Evolutionary conservation across 2,329 filamentous ascomycete species (phyloP), one percentile per base, ranked within the genome.

Genomic region (Davidsoniella virescens): DNA sequence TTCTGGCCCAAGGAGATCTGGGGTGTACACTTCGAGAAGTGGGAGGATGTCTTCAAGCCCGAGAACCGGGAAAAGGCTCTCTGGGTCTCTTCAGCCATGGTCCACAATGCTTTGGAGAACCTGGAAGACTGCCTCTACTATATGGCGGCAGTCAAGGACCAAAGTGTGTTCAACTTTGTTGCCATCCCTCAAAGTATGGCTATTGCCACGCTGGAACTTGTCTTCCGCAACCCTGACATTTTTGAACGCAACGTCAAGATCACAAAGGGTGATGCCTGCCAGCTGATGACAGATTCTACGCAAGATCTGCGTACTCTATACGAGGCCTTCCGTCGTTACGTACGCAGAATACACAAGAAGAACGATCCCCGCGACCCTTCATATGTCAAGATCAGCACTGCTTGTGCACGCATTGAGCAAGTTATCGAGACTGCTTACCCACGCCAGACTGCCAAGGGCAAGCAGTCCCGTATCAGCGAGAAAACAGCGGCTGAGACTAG

Each of bases 151-250:
- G 78, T 98, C 56, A 82, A 82, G 57, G 92, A 98, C 62, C 92
- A 98, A 69, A 94, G 87, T 62, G 87, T 94, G 23, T 98, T 98
- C 78, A 98, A 98, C 73, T 98, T 98, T 65, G 87, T 87, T 44
- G 90, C 90, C 51, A 98, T 98, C 56, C 92, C 92, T 2, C 92
- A 98, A 66, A 73, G 80, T 56, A 98, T 98, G 92, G 92, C 90
- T 49, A 95, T 98, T 63, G 90, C 92, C 7, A 96, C 90, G 0
- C 69, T 96, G 40, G 88, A 95, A 58, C 70, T 87, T 16, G 84
- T 90, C 59, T 98, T 96, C 77, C 82, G 84, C 60, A 98, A 98
- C 65, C 84, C 85, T 18, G 73, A 72, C 54, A 79, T 98, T 52
- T 93, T 94, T 62, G 67, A 90, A 62, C 79, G 75, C 56, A 92